These are phyloP conservation scores for Auriscalpium vulgare DNA, from an alignment of 768 basidiomycete genomes.

Conservation along the genomic window DNA sequence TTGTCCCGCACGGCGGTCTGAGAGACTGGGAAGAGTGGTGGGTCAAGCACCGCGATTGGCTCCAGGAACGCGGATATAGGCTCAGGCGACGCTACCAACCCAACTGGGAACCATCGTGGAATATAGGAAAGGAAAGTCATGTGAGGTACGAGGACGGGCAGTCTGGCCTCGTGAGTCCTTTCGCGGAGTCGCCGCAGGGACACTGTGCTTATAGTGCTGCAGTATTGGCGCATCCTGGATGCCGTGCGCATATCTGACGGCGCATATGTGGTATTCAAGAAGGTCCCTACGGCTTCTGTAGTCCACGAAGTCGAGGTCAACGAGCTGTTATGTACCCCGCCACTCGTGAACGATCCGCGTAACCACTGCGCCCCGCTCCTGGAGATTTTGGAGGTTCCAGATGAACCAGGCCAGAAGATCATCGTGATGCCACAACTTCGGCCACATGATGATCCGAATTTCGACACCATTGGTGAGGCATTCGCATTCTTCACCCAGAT, in stretches of 20 bases:
- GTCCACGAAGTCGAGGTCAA: constrained; percentile 7
- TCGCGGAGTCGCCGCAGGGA: no score
- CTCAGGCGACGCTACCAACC: constrained; percentile 10
- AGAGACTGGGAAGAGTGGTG: constrained; percentile 5
- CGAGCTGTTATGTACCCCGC: constrained; percentile 1
- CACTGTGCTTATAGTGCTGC: neutral
- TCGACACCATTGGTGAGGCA: constrained; percentile 19
- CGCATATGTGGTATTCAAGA: constrained; percentile 15
- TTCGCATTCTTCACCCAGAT: constrained; percentile 19
- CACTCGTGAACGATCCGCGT: constrained; percentile 7
- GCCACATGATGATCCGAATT: constrained; percentile 14
- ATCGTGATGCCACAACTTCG: constrained; percentile 19
- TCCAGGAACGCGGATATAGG: constrained; percentile 1
- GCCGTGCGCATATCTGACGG: constrained; percentile 13
- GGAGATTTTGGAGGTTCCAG: constrained; percentile 14
- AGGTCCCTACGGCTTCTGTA: neutral
- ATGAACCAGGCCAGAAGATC: constrained; percentile 1
- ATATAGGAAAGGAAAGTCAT: neutral
- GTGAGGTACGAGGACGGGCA: constrained; percentile 3
- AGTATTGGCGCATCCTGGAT: constrained; percentile 10
- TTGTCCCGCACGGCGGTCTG: no score
- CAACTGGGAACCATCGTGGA: constrained; percentile 9
- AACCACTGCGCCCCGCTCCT: constrained; percentile 18
- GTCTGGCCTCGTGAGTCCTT: neutral
- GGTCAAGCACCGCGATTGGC: constrained; percentile 1